Base-by-base conservation (phyloP, 2,329 filamentous ascomycete genomes). In the Trichophyton mentagrophytes region DNA sequence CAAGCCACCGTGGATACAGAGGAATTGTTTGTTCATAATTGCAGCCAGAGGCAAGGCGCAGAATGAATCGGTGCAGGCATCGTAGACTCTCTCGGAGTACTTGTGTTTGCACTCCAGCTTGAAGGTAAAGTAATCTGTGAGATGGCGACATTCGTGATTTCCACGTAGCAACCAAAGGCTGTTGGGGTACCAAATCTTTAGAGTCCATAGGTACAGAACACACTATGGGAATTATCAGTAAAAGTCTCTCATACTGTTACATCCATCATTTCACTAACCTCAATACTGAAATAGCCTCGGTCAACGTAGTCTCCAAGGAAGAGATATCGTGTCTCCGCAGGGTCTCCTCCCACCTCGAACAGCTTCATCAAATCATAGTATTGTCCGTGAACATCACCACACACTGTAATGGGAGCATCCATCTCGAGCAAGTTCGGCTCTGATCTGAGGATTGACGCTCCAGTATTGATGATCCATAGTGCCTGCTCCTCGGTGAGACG, bases 21-120 rank as follows among this genome's bases (percentile, higher is more conserved):
- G 79, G 76, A 99, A 99, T 75, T 99, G 93, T 81, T 99, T 99
- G 83, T 99, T 99, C 93, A 99, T 99, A 67, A 99, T 86, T 30
- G 93, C 93, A 61, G 93, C 93, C 68, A 99, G 80, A 33, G 93
- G 93, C 65, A 99, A 79, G 65, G 87, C 82, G 78, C 93, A 99
- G 81, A 99, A 99, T 0, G 93, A 95, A 66, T 99, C 92, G 85
- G 96, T 95, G 78, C 93, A 97, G 61, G 93, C 92, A 71, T 99
- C 92, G 74, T 99, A 99, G 63, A 99, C 83, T 65, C 83, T 83
- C 78, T 97, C 93, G 38, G 90, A 96, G 78, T 99, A 99, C 76
- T 99, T 99, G 83, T 99, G 93, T 79, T 96, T 96, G 82, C 93
- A 99, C 76, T 99, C 93, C 62, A 99, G 85, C 81, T 99, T 97